Evolutionary conservation across 2,329 filamentous ascomycete genomes (phyloP).

Genomic region (Fusarium haematococcum): DNA sequence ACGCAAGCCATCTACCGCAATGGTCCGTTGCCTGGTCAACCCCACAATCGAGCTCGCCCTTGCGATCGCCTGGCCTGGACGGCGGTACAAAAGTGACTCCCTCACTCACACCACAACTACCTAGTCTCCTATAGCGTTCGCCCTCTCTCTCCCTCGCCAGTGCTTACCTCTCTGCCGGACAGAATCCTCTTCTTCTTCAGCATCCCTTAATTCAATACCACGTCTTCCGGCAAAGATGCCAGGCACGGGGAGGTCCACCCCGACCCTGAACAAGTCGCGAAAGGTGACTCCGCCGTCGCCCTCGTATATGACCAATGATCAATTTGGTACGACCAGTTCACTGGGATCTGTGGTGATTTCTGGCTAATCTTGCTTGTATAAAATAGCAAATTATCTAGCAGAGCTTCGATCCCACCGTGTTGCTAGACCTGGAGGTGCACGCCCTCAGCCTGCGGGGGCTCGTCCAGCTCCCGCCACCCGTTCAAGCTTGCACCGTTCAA

Average conservation of each 20-base stretch:
- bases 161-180: conserved; percentile 23
- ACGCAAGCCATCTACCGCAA: conserved; percentile 22
- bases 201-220: conserved; percentile 21
- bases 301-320: conserved; percentile 74
- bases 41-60: conserved; percentile 23
- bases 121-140: conserved; percentile 12
- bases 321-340: conserved; percentile 65
- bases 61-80: background rate
- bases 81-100: conserved; percentile 33
- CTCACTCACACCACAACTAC: conserved; percentile 22
- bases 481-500: conserved; percentile 43
- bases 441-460: conserved; percentile 66
- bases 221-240: conserved; percentile 42
- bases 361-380: conserved; percentile 35
- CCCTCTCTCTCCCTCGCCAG: conserved; percentile 11
- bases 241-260: conserved; percentile 49
- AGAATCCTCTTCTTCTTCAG: conserved; percentile 31
- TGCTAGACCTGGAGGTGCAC: conserved; percentile 76
- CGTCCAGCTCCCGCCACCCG: conserved; percentile 46
- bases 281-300: conserved; percentile 72
- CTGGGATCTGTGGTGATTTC: background rate
- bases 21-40: conserved; percentile 46
- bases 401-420: conserved; percentile 77
- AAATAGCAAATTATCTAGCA: conserved; percentile 75
- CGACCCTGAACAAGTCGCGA: conserved; percentile 54